Evolutionary conservation across 2,329 filamentous ascomycete species (phyloP).

Genomic region (Hymenoscyphus fraxineus): DNA sequence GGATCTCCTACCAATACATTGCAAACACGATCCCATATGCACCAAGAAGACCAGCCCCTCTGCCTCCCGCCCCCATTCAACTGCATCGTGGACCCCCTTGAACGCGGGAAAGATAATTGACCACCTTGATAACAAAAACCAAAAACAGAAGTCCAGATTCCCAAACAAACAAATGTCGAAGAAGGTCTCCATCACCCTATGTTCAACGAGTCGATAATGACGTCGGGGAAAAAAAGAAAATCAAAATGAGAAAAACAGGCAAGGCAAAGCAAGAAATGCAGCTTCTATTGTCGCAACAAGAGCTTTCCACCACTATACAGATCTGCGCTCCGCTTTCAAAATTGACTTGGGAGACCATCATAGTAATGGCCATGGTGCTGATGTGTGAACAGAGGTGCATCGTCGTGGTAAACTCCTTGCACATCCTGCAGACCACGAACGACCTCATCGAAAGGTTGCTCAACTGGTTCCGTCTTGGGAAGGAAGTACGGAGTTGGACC

Average conservation of each 20-base stretch:
- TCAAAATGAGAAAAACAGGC: neutral
- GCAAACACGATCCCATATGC: constrained; percentile 13
- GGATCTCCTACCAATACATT: constrained; percentile 14
- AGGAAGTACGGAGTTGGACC: constrained; percentile 23
- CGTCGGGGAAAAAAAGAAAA: neutral
- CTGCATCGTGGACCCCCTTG: constrained; percentile 12
- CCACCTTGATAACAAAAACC: constrained; percentile 7
- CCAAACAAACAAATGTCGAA: constrained; percentile 1
- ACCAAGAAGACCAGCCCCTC: constrained; percentile 4
- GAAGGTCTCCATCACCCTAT: constrained; percentile 3
- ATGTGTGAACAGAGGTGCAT: constrained; percentile 28
- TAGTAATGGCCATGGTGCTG: constrained; percentile 18
- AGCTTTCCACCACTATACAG: constrained; percentile 8
- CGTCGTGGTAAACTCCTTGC: constrained; percentile 29
- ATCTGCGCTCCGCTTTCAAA: neutral
- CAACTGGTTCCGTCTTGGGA: constrained; percentile 21
- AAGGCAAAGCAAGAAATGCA: constrained; percentile 5
- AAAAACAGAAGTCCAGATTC: neutral
- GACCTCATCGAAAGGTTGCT: constrained; percentile 22
- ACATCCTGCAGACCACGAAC: constrained; percentile 26
- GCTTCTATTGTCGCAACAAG: neutral
- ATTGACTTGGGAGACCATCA: constrained; percentile 14
- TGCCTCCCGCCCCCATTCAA: constrained; percentile 7
- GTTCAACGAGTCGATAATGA: neutral
- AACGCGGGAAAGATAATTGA: constrained; percentile 11